Evolutionary conservation across 805 yeast genomes (phyloP).

Genomic region (Starmerella cellae): DNA sequence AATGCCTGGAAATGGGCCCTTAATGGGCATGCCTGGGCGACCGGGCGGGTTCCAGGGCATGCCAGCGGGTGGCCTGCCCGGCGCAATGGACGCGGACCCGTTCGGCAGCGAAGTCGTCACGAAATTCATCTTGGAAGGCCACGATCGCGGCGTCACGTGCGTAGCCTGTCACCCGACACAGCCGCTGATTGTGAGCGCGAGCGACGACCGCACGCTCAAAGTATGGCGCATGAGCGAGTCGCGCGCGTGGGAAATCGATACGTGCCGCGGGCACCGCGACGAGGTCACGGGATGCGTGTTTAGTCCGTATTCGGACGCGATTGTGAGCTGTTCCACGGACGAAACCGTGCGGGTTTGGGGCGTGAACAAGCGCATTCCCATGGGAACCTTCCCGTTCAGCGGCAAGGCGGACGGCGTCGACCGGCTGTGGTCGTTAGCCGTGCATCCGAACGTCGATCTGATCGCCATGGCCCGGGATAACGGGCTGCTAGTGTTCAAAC

Average conservation of each 20-base stretch:
- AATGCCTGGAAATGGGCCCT: not conserved
- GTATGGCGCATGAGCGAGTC: conserved; percentile 96
- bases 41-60: conserved; percentile 3
- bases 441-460: conserved; percentile 81
- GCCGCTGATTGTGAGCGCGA: conserved; percentile 88
- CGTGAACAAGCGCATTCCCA: conserved; percentile 80
- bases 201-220: conserved; percentile 90
- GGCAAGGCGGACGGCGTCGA: conserved; percentile 39
- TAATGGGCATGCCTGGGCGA: conserved; percentile 9
- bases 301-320: conserved; percentile 87
- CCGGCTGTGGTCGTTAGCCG: conserved; percentile 71
- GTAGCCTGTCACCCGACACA: conserved; percentile 95
- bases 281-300: conserved; percentile 79
- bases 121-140: conserved; percentile 93
- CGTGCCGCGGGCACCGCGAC: conserved; percentile 95
- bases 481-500: conserved; percentile 95
- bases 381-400: conserved; percentile 87
- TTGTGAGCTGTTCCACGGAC: conserved; percentile 89
- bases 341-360: conserved; percentile 96
- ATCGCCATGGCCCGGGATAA: conserved; percentile 95
- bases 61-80: not conserved
- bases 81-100: conserved; percentile 38
- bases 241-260: conserved; percentile 98
- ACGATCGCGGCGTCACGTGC: conserved; percentile 97
- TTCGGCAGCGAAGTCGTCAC: conserved; percentile 93